These are phyloP conservation scores for Rutstroemia sp. DNA, from an alignment of 2,329 filamentous ascomycete genomes.

Conservation along the genomic window DNA sequence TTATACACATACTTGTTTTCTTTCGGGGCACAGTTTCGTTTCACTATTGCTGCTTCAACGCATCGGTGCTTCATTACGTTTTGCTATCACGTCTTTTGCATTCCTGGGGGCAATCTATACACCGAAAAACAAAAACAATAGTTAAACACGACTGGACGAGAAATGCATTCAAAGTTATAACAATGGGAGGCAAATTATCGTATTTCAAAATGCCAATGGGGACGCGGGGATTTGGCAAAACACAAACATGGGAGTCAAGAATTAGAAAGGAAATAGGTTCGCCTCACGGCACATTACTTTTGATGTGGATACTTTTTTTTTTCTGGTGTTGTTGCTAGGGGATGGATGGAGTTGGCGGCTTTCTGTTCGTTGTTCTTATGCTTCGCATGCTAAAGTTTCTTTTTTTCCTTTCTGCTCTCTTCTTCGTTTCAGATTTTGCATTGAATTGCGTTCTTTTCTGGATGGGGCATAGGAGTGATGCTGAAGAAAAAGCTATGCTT, in stretches of 20 bases:
- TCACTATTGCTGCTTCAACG: too few relatives aligned
- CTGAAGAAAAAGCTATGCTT: too few relatives aligned
- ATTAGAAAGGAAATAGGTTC: not conserved
- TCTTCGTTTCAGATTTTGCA: too few relatives aligned
- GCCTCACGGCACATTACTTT: conserved; percentile 5
- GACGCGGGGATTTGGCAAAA: not conserved
- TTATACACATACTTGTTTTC: too few relatives aligned
- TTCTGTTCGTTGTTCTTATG: not conserved
- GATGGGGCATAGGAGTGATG: too few relatives aligned
- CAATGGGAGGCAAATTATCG: not conserved
- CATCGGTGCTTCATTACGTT: too few relatives aligned
- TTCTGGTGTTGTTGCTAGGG: not conserved
- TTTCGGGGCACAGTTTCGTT: too few relatives aligned
- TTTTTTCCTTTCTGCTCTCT: too few relatives aligned
- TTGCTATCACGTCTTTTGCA: not conserved
- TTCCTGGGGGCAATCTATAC: not conserved
- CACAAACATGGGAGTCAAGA: not conserved
- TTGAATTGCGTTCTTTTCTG: too few relatives aligned
- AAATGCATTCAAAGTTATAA: not conserved
- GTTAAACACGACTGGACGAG: not conserved
- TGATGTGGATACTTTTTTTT: conserved; percentile 1
- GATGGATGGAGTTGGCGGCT: not conserved
- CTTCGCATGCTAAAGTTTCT: not conserved
- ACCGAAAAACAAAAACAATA: not conserved
- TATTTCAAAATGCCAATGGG: not conserved